Base-by-base conservation (phyloP, 345 rosid genomes). In the Streptanthus diversifolius region DNA sequence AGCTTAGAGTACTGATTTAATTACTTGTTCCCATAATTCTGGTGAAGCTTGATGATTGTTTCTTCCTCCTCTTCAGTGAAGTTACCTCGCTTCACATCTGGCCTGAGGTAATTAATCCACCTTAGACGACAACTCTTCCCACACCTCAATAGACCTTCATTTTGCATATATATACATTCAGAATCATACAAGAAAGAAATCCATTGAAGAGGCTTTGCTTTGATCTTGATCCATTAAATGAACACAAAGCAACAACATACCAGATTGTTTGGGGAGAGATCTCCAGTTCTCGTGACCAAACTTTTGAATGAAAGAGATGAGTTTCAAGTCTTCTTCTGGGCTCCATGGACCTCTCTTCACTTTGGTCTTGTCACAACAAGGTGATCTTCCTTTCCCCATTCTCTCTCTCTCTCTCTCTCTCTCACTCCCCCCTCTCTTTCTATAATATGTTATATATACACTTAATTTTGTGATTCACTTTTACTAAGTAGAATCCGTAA, bases 311-410 rank as follows among this genome's bases (percentile, higher is more conserved):
- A 89, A 91, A 77, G 93, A 59, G 79, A 87, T 80, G 67, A 95
- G 99, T 76, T 80, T 87, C 67, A 88, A 25, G 78, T 95, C 99
- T 75, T 95, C 99, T 3, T 84, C 88, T 41, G 95, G 92, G 54
- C 91, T 91, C 99, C 99, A 95, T 67, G 97, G 93, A 33, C 99
- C 99, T 87, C 85, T 95, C 85, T 88, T 95, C 82, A 95, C 97
- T 75, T 84, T 68, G 58, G 77, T 83, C 82, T 95, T 95, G 59
- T 91, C 96, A 73, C 99, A 95, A 57, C 99, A 95, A 0, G 96
- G 97, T 11, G 99, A 89, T 80, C 99, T 86, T 67, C 99, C 96
- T 55, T 79, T 89, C 0, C 95, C 91, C 97, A 90, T 90, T 37
- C 11, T 19, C 6, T 64, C 25, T 64, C 22, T 54, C 15, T 8